phyloP scores from a whole-genome alignment of 495 filamentous ascomycete genomes.

The Talaromyces ruber region DNA sequence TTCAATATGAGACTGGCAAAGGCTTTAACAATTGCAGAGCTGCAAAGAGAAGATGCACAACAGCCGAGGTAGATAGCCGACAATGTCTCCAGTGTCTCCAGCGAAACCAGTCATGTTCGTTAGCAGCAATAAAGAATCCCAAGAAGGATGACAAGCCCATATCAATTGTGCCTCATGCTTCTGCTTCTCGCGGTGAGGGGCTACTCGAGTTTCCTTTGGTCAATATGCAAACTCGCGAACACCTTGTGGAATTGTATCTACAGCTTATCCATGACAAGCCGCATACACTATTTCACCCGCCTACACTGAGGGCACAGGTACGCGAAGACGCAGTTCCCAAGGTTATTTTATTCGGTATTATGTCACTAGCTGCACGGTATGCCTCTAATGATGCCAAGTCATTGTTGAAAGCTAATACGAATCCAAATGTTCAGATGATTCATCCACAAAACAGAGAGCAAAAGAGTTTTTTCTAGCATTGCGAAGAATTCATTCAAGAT shows the following conservation, averaged over 20 bases:
- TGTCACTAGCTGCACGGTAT: not conserved
- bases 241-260: not conserved
- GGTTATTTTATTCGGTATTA: not conserved
- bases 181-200: not conserved
- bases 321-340: not conserved
- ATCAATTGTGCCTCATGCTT: not conserved
- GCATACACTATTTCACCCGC: not conserved
- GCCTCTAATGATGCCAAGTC: not conserved
- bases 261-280: not conserved
- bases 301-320: not conserved
- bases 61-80: not conserved
- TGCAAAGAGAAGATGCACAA: not conserved
- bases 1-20: not conserved
- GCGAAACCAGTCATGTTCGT: not conserved
- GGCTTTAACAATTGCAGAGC: not conserved
- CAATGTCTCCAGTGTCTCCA: not conserved
- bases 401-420: not conserved
- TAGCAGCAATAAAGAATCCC: not conserved
- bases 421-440: not conserved
- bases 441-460: not conserved
- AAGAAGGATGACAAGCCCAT: not conserved
- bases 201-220: not conserved
- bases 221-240: not conserved
- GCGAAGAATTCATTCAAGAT: not conserved
- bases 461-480: not conserved